Conservation (phyloP, 805 yeast species). For the Blastobotrys mokoenaii region DNA sequence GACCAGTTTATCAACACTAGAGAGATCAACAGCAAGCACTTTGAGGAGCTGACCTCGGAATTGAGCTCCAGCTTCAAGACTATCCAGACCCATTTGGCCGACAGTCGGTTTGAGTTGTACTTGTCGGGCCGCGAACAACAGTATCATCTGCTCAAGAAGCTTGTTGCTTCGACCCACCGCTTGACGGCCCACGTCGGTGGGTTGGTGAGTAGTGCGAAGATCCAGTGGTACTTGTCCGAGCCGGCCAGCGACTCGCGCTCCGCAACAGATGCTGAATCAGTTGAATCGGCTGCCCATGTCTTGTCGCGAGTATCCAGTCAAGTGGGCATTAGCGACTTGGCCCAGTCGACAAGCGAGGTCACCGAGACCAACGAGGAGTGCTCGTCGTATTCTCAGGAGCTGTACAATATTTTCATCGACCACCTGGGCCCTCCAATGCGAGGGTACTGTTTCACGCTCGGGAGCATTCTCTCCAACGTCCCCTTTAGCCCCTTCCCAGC, state of each 20-base stretch:
- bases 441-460: slow-evolving; percentile 55
- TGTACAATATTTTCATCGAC: slow-evolving; percentile 58
- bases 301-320: neutral
- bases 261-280: slow-evolving; percentile 1
- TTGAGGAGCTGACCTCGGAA: slow-evolving; percentile 27
- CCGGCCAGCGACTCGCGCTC: neutral
- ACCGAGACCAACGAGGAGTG: neutral
- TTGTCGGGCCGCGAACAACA: slow-evolving; percentile 49
- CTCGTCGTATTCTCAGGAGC: slow-evolving; percentile 25
- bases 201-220: slow-evolving; percentile 56
- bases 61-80: slow-evolving; percentile 35
- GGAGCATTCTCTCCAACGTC: slow-evolving; percentile 49
- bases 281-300: slow-evolving; percentile 4
- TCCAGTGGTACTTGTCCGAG: slow-evolving; percentile 43
- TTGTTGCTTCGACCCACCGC: slow-evolving; percentile 45
- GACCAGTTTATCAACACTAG: slow-evolving; percentile 44
- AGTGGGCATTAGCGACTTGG: no score
- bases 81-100: slow-evolving; percentile 40
- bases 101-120: slow-evolving; percentile 53
- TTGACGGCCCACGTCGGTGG: slow-evolving; percentile 57
- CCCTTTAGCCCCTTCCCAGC: slow-evolving; percentile 42
- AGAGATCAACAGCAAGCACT: slow-evolving; percentile 29
- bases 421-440: slow-evolving; percentile 67
- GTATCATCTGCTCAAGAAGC: slow-evolving; percentile 35
- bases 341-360: neutral